Evolutionary conservation across 306 rosid genomes (phyloP).

Genomic region (Aeschynomene evenia): DNA sequence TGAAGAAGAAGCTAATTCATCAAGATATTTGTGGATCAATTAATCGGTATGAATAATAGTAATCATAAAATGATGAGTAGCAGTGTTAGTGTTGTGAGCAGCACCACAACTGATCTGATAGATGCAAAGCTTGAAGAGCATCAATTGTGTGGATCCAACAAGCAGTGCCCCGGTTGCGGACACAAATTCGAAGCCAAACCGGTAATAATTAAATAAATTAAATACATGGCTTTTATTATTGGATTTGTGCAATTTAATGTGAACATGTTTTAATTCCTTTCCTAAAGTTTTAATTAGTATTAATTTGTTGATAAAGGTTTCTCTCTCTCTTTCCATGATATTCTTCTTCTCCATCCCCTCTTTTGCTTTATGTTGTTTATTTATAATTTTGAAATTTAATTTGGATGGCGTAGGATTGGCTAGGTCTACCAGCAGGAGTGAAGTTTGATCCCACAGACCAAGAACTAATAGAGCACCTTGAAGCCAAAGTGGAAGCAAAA

Average conservation of each 20-base stretch:
- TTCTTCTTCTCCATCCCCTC: not conserved
- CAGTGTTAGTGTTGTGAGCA: too few species aligned
- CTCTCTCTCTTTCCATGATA: slow-evolving; percentile 24
- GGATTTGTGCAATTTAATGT: slow-evolving; percentile 15
- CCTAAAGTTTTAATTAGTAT: slow-evolving; percentile 14
- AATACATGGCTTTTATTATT: slow-evolving; percentile 9
- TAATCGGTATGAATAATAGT: slow-evolving; percentile 46
- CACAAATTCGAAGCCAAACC: slow-evolving; percentile 84
- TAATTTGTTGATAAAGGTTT: slow-evolving; percentile 37
- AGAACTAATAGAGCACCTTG: slow-evolving; percentile 82
- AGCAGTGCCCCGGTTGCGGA: slow-evolving; percentile 95
- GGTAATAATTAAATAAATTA: too few species aligned
- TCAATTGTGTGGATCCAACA: slow-evolving; percentile 95
- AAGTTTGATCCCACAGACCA: slow-evolving; percentile 89
- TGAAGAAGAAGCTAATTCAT: slow-evolving; percentile 21
- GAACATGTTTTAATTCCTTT: not conserved
- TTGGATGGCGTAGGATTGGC: slow-evolving; percentile 61
- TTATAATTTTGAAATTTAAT: slow-evolving; percentile 9
- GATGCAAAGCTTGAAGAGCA: slow-evolving; percentile 97
- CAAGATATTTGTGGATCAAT: too few species aligned
- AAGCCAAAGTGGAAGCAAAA: slow-evolving; percentile 77
- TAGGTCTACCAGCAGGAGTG: slow-evolving; percentile 90
- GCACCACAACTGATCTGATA: slow-evolving; percentile 85
- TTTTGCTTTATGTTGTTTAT: not conserved
- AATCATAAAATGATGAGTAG: too few species aligned